Evolutionary conservation across 2,329 filamentous ascomycete species (phyloP).

Genomic region (Plenodomus lindquistii): DNA sequence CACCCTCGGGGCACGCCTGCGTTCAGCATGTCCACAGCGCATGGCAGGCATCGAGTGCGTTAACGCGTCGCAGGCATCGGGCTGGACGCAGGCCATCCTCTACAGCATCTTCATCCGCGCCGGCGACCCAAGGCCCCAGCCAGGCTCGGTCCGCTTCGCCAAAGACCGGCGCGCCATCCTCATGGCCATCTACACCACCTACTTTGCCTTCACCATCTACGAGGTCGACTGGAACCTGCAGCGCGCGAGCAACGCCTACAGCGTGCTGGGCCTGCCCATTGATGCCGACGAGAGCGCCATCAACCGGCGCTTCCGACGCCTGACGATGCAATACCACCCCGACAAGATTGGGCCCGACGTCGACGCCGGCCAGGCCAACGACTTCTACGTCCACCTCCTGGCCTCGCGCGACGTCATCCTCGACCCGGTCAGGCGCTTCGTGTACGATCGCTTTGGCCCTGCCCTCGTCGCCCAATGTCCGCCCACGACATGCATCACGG

Average conservation of each 20-base stretch:
- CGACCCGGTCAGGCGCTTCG: constrained; percentile 74
- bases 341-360: constrained; percentile 67
- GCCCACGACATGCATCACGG: constrained; percentile 62
- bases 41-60: neutral
- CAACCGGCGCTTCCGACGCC: constrained; percentile 79
- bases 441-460: constrained; percentile 82
- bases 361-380: constrained; percentile 37
- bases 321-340: constrained; percentile 70
- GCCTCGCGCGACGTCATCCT: constrained; percentile 84
- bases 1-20: neutral
- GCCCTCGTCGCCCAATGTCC: constrained; percentile 57
- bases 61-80: constrained; percentile 34
- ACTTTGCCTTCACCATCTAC: constrained; percentile 90
- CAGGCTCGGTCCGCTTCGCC: constrained; percentile 69
- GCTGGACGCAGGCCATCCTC: constrained; percentile 71
- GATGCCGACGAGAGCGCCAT: constrained; percentile 73
- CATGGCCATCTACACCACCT: constrained; percentile 77
- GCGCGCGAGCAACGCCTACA: constrained; percentile 75
- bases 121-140: constrained; percentile 75
- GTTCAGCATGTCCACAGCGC: neutral
- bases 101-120: constrained; percentile 89
- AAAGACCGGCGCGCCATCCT: constrained; percentile 81
- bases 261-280: constrained; percentile 71
- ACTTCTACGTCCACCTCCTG: constrained; percentile 80
- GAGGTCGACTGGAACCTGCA: constrained; percentile 85